These are phyloP conservation scores for Aspergillus ibericus DNA, from an alignment of 2,329 filamentous ascomycete species.

Conservation along the genomic window DNA sequence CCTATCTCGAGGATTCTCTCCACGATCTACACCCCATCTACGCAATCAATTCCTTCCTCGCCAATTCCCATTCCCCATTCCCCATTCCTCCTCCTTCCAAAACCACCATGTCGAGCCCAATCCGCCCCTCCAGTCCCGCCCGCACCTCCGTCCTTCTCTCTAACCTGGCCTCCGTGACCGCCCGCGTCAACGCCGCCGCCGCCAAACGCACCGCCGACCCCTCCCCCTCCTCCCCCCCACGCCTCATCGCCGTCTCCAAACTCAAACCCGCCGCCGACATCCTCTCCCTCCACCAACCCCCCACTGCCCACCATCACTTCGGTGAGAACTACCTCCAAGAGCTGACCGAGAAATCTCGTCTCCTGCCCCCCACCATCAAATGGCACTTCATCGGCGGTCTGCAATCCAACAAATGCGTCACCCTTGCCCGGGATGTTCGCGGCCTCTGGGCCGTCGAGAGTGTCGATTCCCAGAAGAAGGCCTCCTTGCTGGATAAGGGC, in stretches of 20 bases:
- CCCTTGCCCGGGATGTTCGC: constrained; percentile 75
- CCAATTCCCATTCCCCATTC: too few relatives aligned
- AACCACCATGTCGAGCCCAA: constrained; percentile 12
- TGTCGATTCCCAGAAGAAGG: constrained; percentile 86
- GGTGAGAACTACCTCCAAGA: constrained; percentile 97
- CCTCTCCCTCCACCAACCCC: constrained; percentile 70
- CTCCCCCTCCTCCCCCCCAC: constrained; percentile 35
- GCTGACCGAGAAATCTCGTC: constrained; percentile 76
- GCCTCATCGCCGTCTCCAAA: constrained; percentile 93
- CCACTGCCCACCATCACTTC: constrained; percentile 70
- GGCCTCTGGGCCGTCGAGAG: constrained; percentile 92
- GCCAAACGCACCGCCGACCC: constrained; percentile 17
- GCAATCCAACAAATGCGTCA: constrained; percentile 91
- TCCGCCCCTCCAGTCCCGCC: constrained; percentile 58
- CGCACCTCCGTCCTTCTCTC: constrained; percentile 63
- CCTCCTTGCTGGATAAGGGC: constrained; percentile 73
- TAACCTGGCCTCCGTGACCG: constrained; percentile 62
- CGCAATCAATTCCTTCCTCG: too few relatives aligned
- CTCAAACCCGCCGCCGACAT: constrained; percentile 92
- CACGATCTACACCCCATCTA: too few relatives aligned
- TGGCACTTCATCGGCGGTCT: constrained; percentile 98
- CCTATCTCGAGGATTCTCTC: too few relatives aligned
- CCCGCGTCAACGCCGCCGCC: constrained; percentile 57
- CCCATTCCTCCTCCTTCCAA: too few relatives aligned
- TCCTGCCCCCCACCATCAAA: constrained; percentile 71